Evolutionary conservation across 2,329 filamentous ascomycete species (phyloP).

Genomic region (Cadophora gregata): DNA sequence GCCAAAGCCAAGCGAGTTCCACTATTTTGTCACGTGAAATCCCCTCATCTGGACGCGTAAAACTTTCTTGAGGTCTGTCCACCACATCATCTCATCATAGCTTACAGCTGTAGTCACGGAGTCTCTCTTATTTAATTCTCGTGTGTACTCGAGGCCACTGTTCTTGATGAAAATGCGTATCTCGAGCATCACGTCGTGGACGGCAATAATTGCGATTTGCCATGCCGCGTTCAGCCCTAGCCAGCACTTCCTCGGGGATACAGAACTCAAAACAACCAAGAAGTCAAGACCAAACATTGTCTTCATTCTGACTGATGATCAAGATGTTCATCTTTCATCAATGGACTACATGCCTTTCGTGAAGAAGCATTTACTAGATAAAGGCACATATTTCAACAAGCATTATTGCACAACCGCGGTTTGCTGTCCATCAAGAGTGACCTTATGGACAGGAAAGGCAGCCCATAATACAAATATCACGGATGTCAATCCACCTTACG

Average conservation of each 20-base stretch:
- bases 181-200: background rate
- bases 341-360: constrained; percentile 61
- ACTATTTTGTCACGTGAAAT: constrained; percentile 3
- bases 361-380: constrained; percentile 56
- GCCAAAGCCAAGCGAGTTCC: constrained; percentile 4
- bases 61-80: background rate
- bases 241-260: constrained; percentile 9
- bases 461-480: constrained; percentile 69
- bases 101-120: no score
- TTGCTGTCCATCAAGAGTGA: constrained; percentile 66
- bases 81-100: background rate
- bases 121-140: no score
- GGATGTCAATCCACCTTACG: constrained; percentile 52
- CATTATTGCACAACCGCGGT: constrained; percentile 66
- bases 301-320: constrained; percentile 68
- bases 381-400: constrained; percentile 59
- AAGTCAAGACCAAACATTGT: constrained; percentile 56
- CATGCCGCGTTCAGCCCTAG: background rate
- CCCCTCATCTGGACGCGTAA: constrained; percentile 8
- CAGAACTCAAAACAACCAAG: no score
- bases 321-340: constrained; percentile 64
- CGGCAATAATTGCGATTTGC: background rate
- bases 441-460: constrained; percentile 63
- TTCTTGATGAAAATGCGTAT: background rate
- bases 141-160: no score